These are phyloP conservation scores for Spatholobus suberectus DNA, from an alignment of 306 rosid genomes.

Conservation along the genomic window DNA sequence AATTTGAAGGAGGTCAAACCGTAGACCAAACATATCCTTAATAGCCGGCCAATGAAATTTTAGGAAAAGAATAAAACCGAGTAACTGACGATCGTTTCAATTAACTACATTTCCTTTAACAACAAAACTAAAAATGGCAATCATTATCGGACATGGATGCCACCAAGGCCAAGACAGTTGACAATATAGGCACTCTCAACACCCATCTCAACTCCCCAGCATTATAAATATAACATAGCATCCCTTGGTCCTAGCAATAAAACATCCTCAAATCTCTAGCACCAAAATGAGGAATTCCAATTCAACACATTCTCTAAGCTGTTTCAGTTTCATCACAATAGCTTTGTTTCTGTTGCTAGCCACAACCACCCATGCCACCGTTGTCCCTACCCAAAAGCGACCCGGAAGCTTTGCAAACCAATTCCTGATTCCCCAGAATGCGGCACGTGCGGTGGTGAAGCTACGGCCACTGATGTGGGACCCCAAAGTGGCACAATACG, in stretches of 20 bases:
- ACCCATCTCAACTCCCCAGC: background rate
- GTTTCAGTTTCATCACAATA: no score
- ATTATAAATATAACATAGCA: constrained; percentile 2
- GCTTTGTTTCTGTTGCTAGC: constrained; percentile 36
- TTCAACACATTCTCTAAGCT: constrained; percentile 5
- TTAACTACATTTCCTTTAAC: background rate
- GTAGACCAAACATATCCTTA: no score
- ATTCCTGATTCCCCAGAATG: constrained; percentile 76
- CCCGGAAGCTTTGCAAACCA: constrained; percentile 44
- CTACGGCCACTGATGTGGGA: constrained; percentile 66
- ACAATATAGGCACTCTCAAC: constrained; percentile 44
- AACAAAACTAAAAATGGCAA: constrained; percentile 44
- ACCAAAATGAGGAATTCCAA: background rate
- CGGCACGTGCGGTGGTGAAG: constrained; percentile 53
- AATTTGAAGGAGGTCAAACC: no score
- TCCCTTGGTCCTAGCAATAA: no score
- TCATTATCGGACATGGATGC: constrained; percentile 88
- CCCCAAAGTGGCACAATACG: constrained; percentile 55
- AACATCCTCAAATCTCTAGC: constrained; percentile 4
- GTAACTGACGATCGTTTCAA: constrained; percentile 11
- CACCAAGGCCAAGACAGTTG: constrained; percentile 62
- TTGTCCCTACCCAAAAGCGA: background rate
- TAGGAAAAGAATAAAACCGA: background rate
- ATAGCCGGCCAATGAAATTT: constrained; percentile 27
- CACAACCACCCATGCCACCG: background rate